Evolutionary conservation across 805 yeast genomes (phyloP).

Genomic region (Nakazawaea sp.): DNA sequence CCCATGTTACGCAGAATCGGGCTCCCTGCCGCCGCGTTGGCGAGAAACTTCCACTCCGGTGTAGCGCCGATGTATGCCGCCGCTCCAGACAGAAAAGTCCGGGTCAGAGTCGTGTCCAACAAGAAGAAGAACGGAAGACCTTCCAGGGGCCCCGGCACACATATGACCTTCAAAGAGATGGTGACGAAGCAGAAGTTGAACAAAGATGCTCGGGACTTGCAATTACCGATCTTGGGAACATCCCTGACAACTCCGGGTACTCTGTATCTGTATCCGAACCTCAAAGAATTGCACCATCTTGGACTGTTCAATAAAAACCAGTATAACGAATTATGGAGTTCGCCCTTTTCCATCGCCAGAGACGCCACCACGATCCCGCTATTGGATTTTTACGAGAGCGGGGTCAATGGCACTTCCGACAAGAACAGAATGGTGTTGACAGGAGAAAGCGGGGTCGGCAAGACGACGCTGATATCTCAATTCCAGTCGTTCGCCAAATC

Average conservation of each 20-base stretch:
- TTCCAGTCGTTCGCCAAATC: conserved; percentile 49
- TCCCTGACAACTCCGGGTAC: background rate
- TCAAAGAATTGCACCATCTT: conserved; percentile 37
- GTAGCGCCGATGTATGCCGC: background rate
- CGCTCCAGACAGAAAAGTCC: conserved; percentile 5
- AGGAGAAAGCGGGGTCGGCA: conserved; percentile 77
- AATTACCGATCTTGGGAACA: conserved; percentile 1
- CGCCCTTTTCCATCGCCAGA: conserved; percentile 56
- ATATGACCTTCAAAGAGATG: conserved; percentile 9
- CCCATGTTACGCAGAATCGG: too few relatives aligned
- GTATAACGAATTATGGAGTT: conserved; percentile 55
- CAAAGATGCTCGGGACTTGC: background rate
- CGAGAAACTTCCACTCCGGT: too few relatives aligned
- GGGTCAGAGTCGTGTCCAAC: conserved; percentile 8
- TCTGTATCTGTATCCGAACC: conserved; percentile 33
- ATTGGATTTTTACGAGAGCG: conserved; percentile 29
- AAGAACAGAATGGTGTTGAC: conserved; percentile 47
- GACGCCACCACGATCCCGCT: conserved; percentile 35
- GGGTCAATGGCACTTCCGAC: conserved; percentile 24
- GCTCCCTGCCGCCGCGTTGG: too few relatives aligned
- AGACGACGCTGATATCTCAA: conserved; percentile 67
- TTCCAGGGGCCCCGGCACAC: conserved; percentile 9
- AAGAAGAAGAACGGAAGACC: conserved; percentile 10
- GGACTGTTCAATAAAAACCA: conserved; percentile 68
- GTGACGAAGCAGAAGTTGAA: conserved; percentile 1